phyloP scores from a whole-genome alignment of 2,329 filamentous ascomycete species.

The Pseudogymnoascus sp. region DNA sequence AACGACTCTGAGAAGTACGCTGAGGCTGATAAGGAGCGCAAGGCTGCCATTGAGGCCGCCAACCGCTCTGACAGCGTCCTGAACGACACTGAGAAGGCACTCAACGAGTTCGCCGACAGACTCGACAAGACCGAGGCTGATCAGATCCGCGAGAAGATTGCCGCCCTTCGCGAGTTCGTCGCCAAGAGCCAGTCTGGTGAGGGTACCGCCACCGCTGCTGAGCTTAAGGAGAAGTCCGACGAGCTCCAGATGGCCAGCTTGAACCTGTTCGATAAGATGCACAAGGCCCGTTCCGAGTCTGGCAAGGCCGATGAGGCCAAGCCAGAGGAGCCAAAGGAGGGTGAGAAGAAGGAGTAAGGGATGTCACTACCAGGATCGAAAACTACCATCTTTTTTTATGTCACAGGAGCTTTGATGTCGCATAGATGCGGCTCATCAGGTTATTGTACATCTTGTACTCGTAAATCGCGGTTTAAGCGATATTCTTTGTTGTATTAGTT shows the following conservation, averaged over 20 bases:
- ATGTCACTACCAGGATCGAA: slow-evolving; percentile 16
- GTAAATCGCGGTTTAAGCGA: slow-evolving; percentile 28
- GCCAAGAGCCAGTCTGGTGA: slow-evolving; percentile 93
- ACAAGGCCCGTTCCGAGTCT: slow-evolving; percentile 78
- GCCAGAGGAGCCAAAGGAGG: slow-evolving; percentile 43
- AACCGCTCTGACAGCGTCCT: slow-evolving; percentile 95
- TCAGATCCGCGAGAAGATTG: slow-evolving; percentile 88
- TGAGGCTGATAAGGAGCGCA: slow-evolving; percentile 92
- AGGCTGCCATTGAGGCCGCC: slow-evolving; percentile 87
- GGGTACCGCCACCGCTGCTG: slow-evolving; percentile 71
- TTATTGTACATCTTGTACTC: slow-evolving; percentile 27
- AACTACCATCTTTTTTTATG: slow-evolving; percentile 19
- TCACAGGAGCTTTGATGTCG: slow-evolving; percentile 23
- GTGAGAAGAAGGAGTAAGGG: slow-evolving; percentile 59
- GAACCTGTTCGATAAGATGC: slow-evolving; percentile 99
- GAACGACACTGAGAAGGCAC: slow-evolving; percentile 96
- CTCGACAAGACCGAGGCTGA: slow-evolving; percentile 96
- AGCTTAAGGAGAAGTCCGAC: slow-evolving; percentile 98
- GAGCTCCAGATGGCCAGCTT: slow-evolving; percentile 93
- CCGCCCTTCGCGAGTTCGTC: slow-evolving; percentile 75
- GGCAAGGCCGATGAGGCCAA: slow-evolving; percentile 39
- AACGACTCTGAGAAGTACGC: slow-evolving; percentile 95
- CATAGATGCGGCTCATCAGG: slow-evolving; percentile 26
- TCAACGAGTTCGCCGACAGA: slow-evolving; percentile 92
- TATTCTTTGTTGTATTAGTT: slow-evolving; percentile 28